Evolutionary conservation across 2,329 filamentous ascomycete genomes (phyloP).

Genomic region (Ophiosphaerella korrae): DNA sequence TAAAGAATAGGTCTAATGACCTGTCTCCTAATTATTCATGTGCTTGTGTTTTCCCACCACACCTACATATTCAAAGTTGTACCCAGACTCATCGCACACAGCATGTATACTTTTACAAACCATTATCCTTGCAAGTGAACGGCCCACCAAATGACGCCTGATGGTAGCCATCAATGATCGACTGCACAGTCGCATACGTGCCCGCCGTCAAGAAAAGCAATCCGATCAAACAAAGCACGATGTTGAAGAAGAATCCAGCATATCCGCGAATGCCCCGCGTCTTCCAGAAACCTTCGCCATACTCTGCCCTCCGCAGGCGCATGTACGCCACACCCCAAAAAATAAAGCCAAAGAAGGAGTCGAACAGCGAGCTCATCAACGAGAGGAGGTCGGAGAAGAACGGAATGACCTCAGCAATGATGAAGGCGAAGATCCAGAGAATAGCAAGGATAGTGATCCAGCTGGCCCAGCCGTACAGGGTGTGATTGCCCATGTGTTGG

Average conservation of each 20-base stretch:
- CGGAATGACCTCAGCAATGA: constrained; percentile 90
- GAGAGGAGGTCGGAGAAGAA: constrained; percentile 83
- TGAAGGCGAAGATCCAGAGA: constrained; percentile 87
- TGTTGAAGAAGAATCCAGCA: constrained; percentile 68
- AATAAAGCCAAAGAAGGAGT: constrained; percentile 93
- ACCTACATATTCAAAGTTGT: too few species aligned
- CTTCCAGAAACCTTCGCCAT: constrained; percentile 59
- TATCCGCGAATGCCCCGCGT: constrained; percentile 59
- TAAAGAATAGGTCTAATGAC: too few species aligned
- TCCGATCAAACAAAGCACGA: constrained; percentile 74
- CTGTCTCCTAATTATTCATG: too few species aligned
- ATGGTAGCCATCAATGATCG: constrained; percentile 74
- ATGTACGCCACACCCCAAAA: constrained; percentile 88
- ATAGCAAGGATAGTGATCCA: constrained; percentile 76
- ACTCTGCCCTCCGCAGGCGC: constrained; percentile 72
- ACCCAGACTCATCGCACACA: too few species aligned
- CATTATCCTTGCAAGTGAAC: constrained; percentile 76
- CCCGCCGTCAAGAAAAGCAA: constrained; percentile 81
- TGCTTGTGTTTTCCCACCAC: too few species aligned
- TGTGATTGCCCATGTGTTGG: constrained; percentile 80
- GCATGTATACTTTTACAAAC: constrained; percentile 50
- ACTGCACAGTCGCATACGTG: constrained; percentile 74
- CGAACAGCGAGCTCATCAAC: constrained; percentile 85
- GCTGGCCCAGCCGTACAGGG: constrained; percentile 75
- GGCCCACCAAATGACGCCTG: constrained; percentile 68